These are phyloP conservation scores for Kurtzmaniella quercitrusa DNA, from an alignment of 1,139 yeast species.

Conservation along the genomic window DNA sequence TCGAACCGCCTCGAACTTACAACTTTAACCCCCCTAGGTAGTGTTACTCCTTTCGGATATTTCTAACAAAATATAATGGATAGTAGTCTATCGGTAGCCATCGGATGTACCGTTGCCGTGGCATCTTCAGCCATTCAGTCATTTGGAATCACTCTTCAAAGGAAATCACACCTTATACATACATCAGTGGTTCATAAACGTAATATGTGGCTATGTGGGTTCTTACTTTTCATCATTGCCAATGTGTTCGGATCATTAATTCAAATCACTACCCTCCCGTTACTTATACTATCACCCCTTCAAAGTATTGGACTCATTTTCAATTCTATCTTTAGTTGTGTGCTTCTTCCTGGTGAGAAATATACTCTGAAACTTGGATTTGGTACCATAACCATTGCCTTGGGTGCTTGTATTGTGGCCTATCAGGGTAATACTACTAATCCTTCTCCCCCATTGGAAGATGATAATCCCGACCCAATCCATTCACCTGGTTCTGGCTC, in stretches of 20 bases:
- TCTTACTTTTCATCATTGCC: slow-evolving; percentile 64
- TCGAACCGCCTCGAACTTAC: too few relatives aligned
- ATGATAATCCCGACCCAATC: neutral
- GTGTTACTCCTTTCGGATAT: too few relatives aligned
- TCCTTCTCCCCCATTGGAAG: slow-evolving; percentile 14
- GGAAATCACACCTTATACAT: slow-evolving; percentile 63
- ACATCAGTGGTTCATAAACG: slow-evolving; percentile 34
- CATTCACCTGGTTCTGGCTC: too few relatives aligned
- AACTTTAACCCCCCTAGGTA: too few relatives aligned
- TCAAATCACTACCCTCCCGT: slow-evolving; percentile 79
- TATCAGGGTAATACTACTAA: slow-evolving; percentile 48
- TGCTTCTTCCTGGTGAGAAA: slow-evolving; percentile 62
- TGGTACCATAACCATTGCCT: slow-evolving; percentile 67
- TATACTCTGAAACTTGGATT: slow-evolving; percentile 54
- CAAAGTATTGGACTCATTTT: slow-evolving; percentile 87
- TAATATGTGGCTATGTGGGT: slow-evolving; percentile 74
- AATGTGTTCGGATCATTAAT: slow-evolving; percentile 79
- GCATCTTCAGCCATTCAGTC: slow-evolving; percentile 80
- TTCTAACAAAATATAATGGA: too few relatives aligned
- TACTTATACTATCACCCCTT: slow-evolving; percentile 74
- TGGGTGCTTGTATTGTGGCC: slow-evolving; percentile 81
- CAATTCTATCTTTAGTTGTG: slow-evolving; percentile 68
- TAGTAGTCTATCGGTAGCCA: slow-evolving; percentile 17
- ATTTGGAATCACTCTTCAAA: slow-evolving; percentile 76
- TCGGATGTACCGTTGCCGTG: slow-evolving; percentile 75